phyloP scores from a whole-genome alignment of 1,284 basidiomycete species.

The Austroboletus olivaceoglutinosus region DNA sequence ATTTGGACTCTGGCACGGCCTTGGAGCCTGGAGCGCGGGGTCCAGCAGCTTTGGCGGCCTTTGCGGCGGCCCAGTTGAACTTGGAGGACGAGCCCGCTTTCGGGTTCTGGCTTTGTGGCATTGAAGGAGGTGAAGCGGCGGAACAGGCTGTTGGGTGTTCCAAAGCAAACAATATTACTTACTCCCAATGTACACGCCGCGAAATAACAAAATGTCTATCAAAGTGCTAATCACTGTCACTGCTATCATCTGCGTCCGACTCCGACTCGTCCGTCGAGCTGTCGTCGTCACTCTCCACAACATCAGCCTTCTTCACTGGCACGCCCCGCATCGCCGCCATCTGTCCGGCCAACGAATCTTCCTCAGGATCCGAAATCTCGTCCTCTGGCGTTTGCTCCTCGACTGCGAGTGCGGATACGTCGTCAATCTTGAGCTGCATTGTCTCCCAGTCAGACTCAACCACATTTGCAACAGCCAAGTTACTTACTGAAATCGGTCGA shows the following conservation, averaged over 20 bases:
- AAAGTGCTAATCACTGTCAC: conserved; percentile 29
- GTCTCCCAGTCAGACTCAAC: background rate
- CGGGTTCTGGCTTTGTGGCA: conserved; percentile 7
- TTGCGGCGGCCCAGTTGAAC: conserved; percentile 62
- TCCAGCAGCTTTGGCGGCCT: conserved; percentile 65
- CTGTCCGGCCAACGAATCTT: conserved; percentile 94
- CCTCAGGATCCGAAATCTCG: conserved; percentile 95
- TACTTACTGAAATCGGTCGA: conserved; percentile 68
- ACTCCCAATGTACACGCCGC: too few relatives aligned
- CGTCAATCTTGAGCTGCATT: conserved; percentile 77
- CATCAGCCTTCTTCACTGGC: conserved; percentile 66
- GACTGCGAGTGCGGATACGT: conserved; percentile 53
- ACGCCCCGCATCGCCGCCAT: conserved; percentile 97
- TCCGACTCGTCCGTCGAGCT: conserved; percentile 31
- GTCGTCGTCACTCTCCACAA: conserved; percentile 48
- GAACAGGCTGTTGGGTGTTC: background rate
- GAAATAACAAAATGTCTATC: background rate
- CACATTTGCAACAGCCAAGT: background rate
- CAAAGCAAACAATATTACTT: too few relatives aligned
- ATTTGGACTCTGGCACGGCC: conserved; percentile 70
- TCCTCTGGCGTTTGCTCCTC: conserved; percentile 74
- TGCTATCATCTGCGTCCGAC: conserved; percentile 14
- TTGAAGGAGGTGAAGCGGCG: background rate
- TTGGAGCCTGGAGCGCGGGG: conserved; percentile 81
- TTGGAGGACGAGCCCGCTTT: conserved; percentile 8